phyloP scores from a whole-genome alignment of 2,329 filamentous ascomycete genomes.

The Trichoderma brevicompactum region DNA sequence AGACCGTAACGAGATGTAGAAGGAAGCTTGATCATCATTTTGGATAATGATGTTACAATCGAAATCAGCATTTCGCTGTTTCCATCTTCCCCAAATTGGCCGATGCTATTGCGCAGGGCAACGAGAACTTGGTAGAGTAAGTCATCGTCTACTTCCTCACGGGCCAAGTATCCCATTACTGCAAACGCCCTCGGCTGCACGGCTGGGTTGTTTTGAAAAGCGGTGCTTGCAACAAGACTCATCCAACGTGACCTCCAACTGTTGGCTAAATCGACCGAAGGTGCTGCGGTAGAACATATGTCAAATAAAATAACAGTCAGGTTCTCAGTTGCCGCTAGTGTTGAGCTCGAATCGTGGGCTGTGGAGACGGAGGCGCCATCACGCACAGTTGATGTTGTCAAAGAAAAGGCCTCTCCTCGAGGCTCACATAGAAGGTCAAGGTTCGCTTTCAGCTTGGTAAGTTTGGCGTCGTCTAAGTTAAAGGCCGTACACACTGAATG shows the following conservation, averaged over 20 bases:
- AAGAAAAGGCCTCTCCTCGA: slow-evolving; percentile 61
- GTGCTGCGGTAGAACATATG: slow-evolving; percentile 65
- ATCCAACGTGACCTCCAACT: slow-evolving; percentile 74
- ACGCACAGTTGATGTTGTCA: slow-evolving; percentile 49
- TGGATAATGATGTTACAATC: slow-evolving; percentile 68
- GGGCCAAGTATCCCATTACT: slow-evolving; percentile 71
- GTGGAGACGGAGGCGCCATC: slow-evolving; percentile 61
- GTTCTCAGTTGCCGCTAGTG: slow-evolving; percentile 62
- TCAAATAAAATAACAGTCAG: slow-evolving; percentile 67
- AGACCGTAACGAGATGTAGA: slow-evolving; percentile 69
- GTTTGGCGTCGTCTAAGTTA: slow-evolving; percentile 61
- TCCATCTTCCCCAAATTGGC: slow-evolving; percentile 66
- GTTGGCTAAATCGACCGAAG: slow-evolving; percentile 67
- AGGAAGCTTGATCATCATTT: slow-evolving; percentile 72
- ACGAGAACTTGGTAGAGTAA: slow-evolving; percentile 73
- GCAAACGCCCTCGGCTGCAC: slow-evolving; percentile 71
- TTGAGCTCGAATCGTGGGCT: slow-evolving; percentile 56
- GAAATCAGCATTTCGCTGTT: slow-evolving; percentile 71
- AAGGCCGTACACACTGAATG: slow-evolving; percentile 71
- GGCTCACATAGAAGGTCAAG: slow-evolving; percentile 65
- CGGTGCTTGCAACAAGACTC: slow-evolving; percentile 72
- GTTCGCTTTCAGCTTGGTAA: slow-evolving; percentile 59
- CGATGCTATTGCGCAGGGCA: slow-evolving; percentile 66
- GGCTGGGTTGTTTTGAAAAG: slow-evolving; percentile 73
- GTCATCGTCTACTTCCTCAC: slow-evolving; percentile 74